A percentile compares a stretch with the other conserved stretches of the same genome.
These are phyloP conservation scores for Paradendryphiella salina DNA, from an alignment of 2,329 filamentous ascomycete species.

Conservation along the genomic window DNA sequence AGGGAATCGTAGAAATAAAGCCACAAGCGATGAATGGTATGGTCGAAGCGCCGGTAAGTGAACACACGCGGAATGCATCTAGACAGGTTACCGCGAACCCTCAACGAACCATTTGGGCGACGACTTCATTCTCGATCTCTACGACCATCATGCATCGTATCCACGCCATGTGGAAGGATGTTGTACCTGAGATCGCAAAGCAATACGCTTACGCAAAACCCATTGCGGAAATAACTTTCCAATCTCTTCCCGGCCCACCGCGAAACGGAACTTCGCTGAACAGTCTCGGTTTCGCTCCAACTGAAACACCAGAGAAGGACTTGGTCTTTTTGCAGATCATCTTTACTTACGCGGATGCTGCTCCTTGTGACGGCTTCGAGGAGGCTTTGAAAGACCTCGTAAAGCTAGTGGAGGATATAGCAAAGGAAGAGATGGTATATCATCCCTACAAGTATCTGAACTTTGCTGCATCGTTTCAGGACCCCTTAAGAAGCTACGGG, in stretches of 20 bases:
- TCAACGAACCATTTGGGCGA: conserved; percentile 31
- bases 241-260: conserved; percentile 25
- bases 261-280: conserved; percentile 19
- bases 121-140: conserved; percentile 27
- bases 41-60: conserved; percentile 20
- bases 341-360: conserved; percentile 26
- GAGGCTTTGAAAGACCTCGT: conserved; percentile 25
- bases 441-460: conserved; percentile 34
- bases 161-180: conserved; percentile 23
- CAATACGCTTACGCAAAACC: conserved; percentile 21
- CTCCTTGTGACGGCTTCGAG: conserved; percentile 18
- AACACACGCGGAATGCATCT: conserved; percentile 30
- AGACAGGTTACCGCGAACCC: conserved; percentile 15
- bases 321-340: conserved; percentile 28
- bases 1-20: conserved; percentile 17
- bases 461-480: conserved; percentile 45
- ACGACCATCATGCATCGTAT: conserved; percentile 24
- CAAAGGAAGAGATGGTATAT: conserved; percentile 23
- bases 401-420: conserved; percentile 22
- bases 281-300: conserved; percentile 23
- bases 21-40: conserved; percentile 24
- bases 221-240: conserved; percentile 26
- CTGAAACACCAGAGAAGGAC: conserved; percentile 19
- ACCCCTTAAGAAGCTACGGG: conserved; percentile 34
- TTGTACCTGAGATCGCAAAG: conserved; percentile 19